Percentiles rank a stretch among this genome's conserved stretches.
Conservation (phyloP, 2,329 filamentous ascomycete species). For the Fusarium xylarioides region DNA sequence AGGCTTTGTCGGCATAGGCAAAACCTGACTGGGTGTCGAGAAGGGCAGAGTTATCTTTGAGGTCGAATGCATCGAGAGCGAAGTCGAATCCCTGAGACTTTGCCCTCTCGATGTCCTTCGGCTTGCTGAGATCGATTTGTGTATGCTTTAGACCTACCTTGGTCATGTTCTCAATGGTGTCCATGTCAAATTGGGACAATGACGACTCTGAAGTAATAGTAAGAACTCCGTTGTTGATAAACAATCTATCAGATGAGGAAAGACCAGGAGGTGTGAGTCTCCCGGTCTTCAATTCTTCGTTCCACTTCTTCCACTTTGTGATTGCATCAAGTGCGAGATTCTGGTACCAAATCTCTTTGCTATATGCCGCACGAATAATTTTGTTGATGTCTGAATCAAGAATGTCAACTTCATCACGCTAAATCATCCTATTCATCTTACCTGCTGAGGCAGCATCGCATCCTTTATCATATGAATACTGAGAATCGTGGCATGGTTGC, state of each 20-base stretch:
- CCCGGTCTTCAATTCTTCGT: background rate
- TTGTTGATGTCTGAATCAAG: background rate
- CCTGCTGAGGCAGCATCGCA: background rate
- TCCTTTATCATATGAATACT: background rate
- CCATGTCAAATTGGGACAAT: background rate
- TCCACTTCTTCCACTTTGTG: background rate
- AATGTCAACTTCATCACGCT: background rate
- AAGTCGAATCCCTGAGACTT: background rate
- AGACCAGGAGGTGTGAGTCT: background rate
- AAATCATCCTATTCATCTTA: background rate
- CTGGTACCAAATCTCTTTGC: background rate
- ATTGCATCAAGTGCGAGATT: background rate
- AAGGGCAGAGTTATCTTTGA: background rate
- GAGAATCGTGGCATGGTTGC: background rate
- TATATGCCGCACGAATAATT: background rate
- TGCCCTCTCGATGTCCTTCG: background rate
- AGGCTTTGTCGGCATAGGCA: background rate
- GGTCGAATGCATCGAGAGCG: background rate
- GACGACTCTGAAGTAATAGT: background rate
- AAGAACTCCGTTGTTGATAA: background rate
- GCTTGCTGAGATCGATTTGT: background rate
- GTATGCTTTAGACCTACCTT: background rate
- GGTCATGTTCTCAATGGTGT: background rate
- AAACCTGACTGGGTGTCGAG: background rate
- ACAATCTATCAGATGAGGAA: background rate